Conservation (phyloP, 192 early-diverging fungal genomes). For the Rhizophagus clarus region DNA sequence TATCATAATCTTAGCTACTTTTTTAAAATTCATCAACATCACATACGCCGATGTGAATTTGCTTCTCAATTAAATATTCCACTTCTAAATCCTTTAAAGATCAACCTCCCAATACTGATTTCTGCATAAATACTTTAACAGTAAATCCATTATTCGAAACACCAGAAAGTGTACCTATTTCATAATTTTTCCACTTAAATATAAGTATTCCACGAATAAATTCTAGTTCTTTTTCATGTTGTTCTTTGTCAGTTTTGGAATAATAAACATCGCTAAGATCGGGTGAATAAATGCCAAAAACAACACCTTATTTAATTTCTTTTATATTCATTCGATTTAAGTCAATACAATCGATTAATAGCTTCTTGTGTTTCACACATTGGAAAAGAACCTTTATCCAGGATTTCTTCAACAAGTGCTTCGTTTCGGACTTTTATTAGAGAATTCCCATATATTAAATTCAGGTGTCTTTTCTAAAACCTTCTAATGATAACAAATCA, state of each 20-base stretch:
- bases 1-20: not conserved
- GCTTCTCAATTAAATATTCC: constrained; percentile 12
- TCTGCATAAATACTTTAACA: not conserved
- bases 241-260: not conserved
- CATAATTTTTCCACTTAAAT: too few relatives aligned
- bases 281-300: not conserved
- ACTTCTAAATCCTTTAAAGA: not conserved
- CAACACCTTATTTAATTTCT: not conserved
- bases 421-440: not conserved
- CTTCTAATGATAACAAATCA: not conserved
- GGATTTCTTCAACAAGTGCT: too few relatives aligned
- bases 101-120: not conserved
- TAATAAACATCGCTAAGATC: not conserved
- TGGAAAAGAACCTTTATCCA: too few relatives aligned
- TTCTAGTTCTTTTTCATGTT: too few relatives aligned
- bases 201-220: too few relatives aligned
- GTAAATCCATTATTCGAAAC: too few relatives aligned
- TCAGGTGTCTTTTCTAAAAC: not conserved
- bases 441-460: not conserved
- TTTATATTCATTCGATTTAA: not conserved
- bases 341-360: not conserved
- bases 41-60: constrained; percentile 1
- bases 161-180: too few relatives aligned
- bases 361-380: not conserved
- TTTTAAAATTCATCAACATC: too few relatives aligned